Evolutionary conservation across 371 early-diverging fungal genomes (phyloP), one percentile per base, ranked within the genome.

Genomic region (Mucor mucedo): DNA sequence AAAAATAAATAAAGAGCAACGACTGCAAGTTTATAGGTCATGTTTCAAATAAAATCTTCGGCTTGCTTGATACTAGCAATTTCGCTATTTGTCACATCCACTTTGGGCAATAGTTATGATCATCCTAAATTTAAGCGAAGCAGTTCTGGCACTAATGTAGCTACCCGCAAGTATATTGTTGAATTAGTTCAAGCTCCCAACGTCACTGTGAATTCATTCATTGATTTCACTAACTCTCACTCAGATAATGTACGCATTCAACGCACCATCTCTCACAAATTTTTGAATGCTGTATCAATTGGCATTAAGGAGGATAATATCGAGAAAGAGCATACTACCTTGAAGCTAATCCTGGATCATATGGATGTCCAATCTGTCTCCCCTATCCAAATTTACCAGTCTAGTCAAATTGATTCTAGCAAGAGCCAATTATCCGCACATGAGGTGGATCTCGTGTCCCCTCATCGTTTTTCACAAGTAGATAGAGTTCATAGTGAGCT

Each of bases 401-500:
- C 49, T 9, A 14, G 44, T 5, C 5, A 16, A 44, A n/a, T 44
- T 16, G 5, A 44, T 29, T 28, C 49, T 27, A 52, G 52, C 33
- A 14, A 33, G 27, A 10, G 33, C 13, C 3, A 33, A 2, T 5
- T 38, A 27, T 28, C 48, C 14, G 9, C 58, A n/a, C 49, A 32
- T 5, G 6, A 27, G 21, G 38, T 49, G 28, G 45, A 33, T 45
- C 27, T 21, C 11, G 84, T 47, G 8, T 28, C 66, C 9, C 72
- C 79, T 13, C 50, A 60, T 29, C 42, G 33, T 2, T 48, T 70
- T 42, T 69, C 73, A 7, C 55, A 42, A 29, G 62, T 56, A 3
- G 58, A 65, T 52, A 53, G 62, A 44, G 60, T 55, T 13, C 67
- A 65, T 29, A 39, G 60, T 73, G 77, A 0, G 33, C 56, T 7